phyloP scores from a whole-genome alignment of 2,329 filamentous ascomycete genomes.

The Fusarium palustre region DNA sequence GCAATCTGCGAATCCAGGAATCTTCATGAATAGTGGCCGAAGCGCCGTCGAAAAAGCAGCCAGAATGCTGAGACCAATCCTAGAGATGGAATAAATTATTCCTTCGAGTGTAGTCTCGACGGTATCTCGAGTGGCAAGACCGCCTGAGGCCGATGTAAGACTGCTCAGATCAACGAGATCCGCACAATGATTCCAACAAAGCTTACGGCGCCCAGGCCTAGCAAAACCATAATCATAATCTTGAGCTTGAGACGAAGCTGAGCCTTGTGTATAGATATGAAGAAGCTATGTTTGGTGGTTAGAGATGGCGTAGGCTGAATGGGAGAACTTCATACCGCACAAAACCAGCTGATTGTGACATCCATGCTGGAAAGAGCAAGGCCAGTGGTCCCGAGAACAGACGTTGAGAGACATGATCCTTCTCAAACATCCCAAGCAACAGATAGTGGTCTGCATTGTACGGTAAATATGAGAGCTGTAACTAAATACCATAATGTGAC shows the following conservation, averaged over 20 bases:
- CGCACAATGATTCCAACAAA: slow-evolving; percentile 19
- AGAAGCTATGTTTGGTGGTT: background rate
- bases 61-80: background rate
- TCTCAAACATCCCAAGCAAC: background rate
- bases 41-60: slow-evolving; percentile 12
- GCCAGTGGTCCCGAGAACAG: slow-evolving; percentile 3
- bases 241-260: slow-evolving; percentile 15
- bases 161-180: background rate
- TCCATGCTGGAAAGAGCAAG: slow-evolving; percentile 19
- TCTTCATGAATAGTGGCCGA: slow-evolving; percentile 13
- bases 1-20: slow-evolving; percentile 7
- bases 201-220: slow-evolving; percentile 7
- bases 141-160: background rate
- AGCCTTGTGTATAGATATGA: slow-evolving; percentile 11
- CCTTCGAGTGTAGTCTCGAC: background rate
- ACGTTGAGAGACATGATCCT: background rate
- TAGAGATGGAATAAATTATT: background rate
- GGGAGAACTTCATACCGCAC: background rate
- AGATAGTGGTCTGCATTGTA: slow-evolving; percentile 1
- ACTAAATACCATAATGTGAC: background rate
- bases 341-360: slow-evolving; percentile 21
- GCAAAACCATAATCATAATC: slow-evolving; percentile 13
- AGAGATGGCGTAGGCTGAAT: background rate
- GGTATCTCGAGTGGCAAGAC: background rate
- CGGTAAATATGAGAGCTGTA: background rate